Base-by-base conservation (phyloP, 2,329 filamentous ascomycete genomes). In the Fusarium buxicola region DNA sequence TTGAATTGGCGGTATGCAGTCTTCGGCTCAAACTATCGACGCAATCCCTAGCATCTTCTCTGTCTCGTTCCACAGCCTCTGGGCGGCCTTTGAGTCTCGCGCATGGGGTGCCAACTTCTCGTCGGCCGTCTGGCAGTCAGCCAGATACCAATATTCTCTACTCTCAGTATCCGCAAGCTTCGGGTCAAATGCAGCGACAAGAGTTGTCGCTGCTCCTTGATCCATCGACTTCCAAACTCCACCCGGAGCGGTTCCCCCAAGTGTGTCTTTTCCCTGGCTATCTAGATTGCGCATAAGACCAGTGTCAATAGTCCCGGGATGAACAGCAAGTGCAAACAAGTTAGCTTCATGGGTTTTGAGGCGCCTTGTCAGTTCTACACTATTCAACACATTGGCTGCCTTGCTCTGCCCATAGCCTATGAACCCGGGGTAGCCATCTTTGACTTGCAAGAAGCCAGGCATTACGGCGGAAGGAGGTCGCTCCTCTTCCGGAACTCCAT, bases 331-430 rank as follows among this genome's bases (percentile, higher is more conserved):
- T 2, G 56, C 32, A 30, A 63, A 10, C 12, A 60, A 31, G 28
- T 38, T 49, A 4, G 25, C 5, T 8, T 41, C 36, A 30, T 28
- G n/a, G 27, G 43, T 18, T 6, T 55, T 16, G 13, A 66, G 45
- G 5, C 60, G 60, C 15, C 24, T 53, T 9, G 45, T 58, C 6
- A 68, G 50, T 32, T 56, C 59, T 7, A 63, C 28, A 7, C 62
- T 48, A 49, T 69, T 67, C 12, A 73, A 67, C 8, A 72, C 60
- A 34, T 73, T 74, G 15, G 72, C 72, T 10, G 71, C 68, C 54
- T 74, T 74, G 52, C 68, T 64, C 50, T 73, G 72, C 1, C 69
- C 72, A 30, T 73, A 74, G 4, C 68, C 66, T 3, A 58, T 27
- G 51, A 63, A 66, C 3, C 53, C 53, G 3, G 60, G 43, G 44